Conservation (phyloP, 768 basidiomycete species). For the Leucogyrophana mollusca region DNA sequence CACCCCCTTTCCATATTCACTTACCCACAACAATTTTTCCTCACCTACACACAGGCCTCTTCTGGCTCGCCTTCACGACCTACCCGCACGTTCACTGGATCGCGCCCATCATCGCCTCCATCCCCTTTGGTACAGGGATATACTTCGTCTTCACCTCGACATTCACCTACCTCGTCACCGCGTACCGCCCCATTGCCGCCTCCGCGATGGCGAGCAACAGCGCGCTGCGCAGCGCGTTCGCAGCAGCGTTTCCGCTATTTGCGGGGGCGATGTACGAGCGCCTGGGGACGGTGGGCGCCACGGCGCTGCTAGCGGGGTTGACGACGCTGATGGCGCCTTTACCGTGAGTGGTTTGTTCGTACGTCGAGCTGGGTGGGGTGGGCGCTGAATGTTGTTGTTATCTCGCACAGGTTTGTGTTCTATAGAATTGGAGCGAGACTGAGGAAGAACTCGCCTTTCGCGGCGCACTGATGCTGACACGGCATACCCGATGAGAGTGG, state of each 20-base stretch:
- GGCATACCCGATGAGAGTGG: too few relatives aligned
- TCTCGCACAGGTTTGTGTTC: too few relatives aligned
- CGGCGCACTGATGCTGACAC: too few relatives aligned
- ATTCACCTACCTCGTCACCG: slow-evolving; percentile 58
- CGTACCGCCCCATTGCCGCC: slow-evolving; percentile 50
- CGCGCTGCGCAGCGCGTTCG: slow-evolving; percentile 46
- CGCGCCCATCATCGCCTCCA: slow-evolving; percentile 42
- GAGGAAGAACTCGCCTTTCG: too few relatives aligned
- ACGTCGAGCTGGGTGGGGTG: too few relatives aligned
- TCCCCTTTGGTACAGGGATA: slow-evolving; percentile 53
- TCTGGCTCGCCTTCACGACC: slow-evolving; percentile 57
- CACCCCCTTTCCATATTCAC: too few relatives aligned
- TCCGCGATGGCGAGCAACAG: slow-evolving; percentile 70
- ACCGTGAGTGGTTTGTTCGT: slow-evolving; percentile 40
- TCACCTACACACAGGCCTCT: too few relatives aligned
- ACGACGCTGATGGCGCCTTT: slow-evolving; percentile 60
- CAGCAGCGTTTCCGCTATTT: slow-evolving; percentile 52
- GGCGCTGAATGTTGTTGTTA: too few relatives aligned
- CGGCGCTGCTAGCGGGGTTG: slow-evolving; percentile 67
- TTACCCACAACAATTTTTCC: too few relatives aligned
- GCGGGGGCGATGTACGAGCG: slow-evolving; percentile 48
- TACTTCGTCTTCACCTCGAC: slow-evolving; percentile 67
- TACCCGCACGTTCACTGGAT: slow-evolving; percentile 47
- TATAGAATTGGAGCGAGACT: too few relatives aligned
- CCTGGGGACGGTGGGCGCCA: slow-evolving; percentile 70